These are phyloP conservation scores for Agroathelia rolfsii DNA, from an alignment of 1,284 basidiomycete genomes.

Conservation along the genomic window DNA sequence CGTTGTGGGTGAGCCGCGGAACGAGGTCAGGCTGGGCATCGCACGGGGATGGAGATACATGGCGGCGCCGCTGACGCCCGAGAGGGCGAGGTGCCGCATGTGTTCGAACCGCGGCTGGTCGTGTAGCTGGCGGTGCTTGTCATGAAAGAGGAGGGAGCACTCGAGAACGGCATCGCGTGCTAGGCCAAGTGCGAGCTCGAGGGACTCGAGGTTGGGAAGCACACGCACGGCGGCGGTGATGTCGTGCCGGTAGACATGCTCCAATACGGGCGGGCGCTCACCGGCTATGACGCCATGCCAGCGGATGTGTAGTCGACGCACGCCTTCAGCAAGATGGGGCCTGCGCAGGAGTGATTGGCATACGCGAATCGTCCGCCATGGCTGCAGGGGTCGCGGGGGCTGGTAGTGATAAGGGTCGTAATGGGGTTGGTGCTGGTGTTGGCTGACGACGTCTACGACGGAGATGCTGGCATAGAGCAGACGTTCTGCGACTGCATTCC, in stretches of 20 bases:
- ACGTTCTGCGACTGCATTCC: slow-evolving; percentile 46
- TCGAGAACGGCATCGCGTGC: slow-evolving; percentile 16
- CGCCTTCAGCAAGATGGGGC: slow-evolving; percentile 33
- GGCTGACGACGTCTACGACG: slow-evolving; percentile 37
- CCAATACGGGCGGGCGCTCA: slow-evolving; percentile 17
- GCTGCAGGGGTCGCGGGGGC: no score
- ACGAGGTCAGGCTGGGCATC: slow-evolving; percentile 37
- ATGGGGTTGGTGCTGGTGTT: slow-evolving; percentile 29
- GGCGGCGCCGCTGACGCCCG: slow-evolving; percentile 33
- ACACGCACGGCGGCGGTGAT: neutral
- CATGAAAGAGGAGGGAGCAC: slow-evolving; percentile 15
- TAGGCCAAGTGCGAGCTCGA: slow-evolving; percentile 45
- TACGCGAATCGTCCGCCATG: slow-evolving; percentile 36
- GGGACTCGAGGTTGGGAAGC: slow-evolving; percentile 31
- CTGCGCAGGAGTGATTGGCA: slow-evolving; percentile 39
- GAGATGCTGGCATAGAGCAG: slow-evolving; percentile 43
- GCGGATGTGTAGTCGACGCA: slow-evolving; percentile 38
- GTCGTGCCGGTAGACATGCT: slow-evolving; percentile 18
- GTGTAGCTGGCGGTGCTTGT: slow-evolving; percentile 15
- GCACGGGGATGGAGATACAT: slow-evolving; percentile 28
- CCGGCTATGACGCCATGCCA: slow-evolving; percentile 34
- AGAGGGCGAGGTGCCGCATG: slow-evolving; percentile 41
- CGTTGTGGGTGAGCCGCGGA: slow-evolving; percentile 49
- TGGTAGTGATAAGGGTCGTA: no score
- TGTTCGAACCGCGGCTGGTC: slow-evolving; percentile 24